Conservation (phyloP, 2,329 filamentous ascomycete species). For the Trichoderma sp. region DNA sequence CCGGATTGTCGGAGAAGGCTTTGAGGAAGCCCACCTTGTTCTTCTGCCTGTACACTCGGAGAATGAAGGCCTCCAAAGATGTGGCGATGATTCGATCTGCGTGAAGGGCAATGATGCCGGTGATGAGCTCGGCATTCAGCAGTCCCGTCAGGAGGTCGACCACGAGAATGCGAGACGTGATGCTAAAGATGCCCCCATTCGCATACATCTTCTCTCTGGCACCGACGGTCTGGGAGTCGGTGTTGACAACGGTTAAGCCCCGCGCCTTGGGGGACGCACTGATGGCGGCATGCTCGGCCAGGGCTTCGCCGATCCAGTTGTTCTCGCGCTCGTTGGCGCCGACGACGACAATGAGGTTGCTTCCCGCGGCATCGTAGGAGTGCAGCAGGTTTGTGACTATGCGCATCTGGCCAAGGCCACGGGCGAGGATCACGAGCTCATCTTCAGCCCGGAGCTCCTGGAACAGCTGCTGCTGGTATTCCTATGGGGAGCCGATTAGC, state of each 20-base stretch:
- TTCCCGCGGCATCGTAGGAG: slow-evolving; percentile 93
- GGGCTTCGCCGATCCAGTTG: slow-evolving; percentile 92
- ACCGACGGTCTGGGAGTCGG: slow-evolving; percentile 84
- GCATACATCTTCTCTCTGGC: slow-evolving; percentile 90
- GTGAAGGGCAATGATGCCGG: slow-evolving; percentile 83
- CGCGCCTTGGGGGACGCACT: slow-evolving; percentile 80
- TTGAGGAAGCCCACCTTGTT: slow-evolving; percentile 95
- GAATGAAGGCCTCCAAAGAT: slow-evolving; percentile 90
- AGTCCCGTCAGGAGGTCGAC: slow-evolving; percentile 88
- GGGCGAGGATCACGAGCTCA: slow-evolving; percentile 88
- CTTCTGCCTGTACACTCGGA: slow-evolving; percentile 89
- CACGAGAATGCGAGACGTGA: slow-evolving; percentile 92
- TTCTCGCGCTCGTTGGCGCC: slow-evolving; percentile 92
- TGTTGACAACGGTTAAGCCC: slow-evolving; percentile 90
- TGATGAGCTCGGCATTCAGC: slow-evolving; percentile 80
- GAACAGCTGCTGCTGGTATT: slow-evolving; percentile 96
- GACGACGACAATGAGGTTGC: slow-evolving; percentile 86
- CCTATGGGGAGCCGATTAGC: slow-evolving; percentile 45
- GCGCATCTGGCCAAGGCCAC: slow-evolving; percentile 87
- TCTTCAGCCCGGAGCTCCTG: slow-evolving; percentile 87
- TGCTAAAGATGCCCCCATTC: slow-evolving; percentile 87
- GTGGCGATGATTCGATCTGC: slow-evolving; percentile 85
- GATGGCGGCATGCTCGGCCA: slow-evolving; percentile 93
- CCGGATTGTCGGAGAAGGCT: slow-evolving; percentile 91
- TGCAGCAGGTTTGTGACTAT: slow-evolving; percentile 95